Base-by-base conservation (phyloP, 2,329 filamentous ascomycete species). In the Aspergillus novofumigatus region DNA sequence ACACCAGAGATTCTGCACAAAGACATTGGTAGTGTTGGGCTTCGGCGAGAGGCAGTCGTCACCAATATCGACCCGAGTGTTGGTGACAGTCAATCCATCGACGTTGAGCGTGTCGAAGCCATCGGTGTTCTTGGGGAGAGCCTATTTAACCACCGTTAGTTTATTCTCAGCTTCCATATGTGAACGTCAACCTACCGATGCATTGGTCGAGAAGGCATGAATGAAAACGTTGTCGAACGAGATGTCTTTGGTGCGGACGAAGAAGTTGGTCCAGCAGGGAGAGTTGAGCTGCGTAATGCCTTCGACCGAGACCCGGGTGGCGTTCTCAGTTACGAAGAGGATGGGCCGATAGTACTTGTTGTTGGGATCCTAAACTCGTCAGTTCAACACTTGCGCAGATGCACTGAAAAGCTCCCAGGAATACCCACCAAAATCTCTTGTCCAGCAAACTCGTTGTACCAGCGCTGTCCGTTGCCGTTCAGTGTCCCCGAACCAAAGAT, bases 261-360 rank as follows among this genome's bases (percentile, higher is more conserved):
- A 74, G 62, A 86, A 86, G 65, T 84, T 87, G 2, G 81, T 85
- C 84, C 84, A 86, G 73, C 82, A 85, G 1, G 84, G 84, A 0
- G 82, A 85, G 67, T 85, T 82, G 58, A 84, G 80, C 62, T 86
- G 78, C 17, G 81, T 80, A 53, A 86, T 83, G 1, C 84, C 84
- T 38, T 81, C 78, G 4, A 86, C 77, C 3, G 77, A 77, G 2
- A 86, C 67, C 23, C 84, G 81, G 4, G 83, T 86, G 0, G 83
- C 80, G 50, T 86, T 86, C 67, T 86, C 82, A 0, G 82, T 84
- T 41, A 85, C 76, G 71, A 86, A 86, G 2, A 86, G 75, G 28
- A 86, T 82, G 0, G 84, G 84, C 0, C 84, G 80, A 32, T 82
- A 78, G 62, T 82, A 86, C 2, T 74, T 77, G 64, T 86, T 86